A percentile compares a stretch with the other conserved stretches of the same genome.
Conservation (phyloP, 2,329 filamentous ascomycete species). For the Boeremia exigua region DNA sequence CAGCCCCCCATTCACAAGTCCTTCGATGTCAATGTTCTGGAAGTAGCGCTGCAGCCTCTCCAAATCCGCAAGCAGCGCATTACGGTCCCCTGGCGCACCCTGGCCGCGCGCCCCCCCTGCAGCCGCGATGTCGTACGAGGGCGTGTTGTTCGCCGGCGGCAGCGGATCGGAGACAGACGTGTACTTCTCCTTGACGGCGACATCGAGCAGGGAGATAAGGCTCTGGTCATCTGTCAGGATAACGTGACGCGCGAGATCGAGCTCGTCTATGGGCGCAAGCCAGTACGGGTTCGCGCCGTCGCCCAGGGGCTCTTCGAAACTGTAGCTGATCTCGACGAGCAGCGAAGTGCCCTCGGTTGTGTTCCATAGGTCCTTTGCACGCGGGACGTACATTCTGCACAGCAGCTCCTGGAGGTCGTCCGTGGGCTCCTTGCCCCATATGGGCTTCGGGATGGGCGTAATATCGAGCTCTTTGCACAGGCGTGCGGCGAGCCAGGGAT, state of each 20-base stretch:
- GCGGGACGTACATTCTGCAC: slow-evolving; percentile 75
- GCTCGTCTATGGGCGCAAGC: slow-evolving; percentile 37
- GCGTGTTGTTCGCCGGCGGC: slow-evolving; percentile 64
- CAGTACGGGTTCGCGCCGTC: slow-evolving; percentile 39
- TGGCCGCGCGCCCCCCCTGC: neutral
- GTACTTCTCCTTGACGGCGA: slow-evolving; percentile 60
- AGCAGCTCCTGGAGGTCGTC: slow-evolving; percentile 71
- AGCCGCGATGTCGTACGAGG: slow-evolving; percentile 26
- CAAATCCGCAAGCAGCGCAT: slow-evolving; percentile 32
- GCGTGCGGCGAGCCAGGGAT: slow-evolving; percentile 84
- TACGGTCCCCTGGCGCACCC: slow-evolving; percentile 12
- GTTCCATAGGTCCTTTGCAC: slow-evolving; percentile 86
- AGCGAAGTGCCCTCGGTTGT: slow-evolving; percentile 72
- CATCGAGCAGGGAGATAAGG: slow-evolving; percentile 73
- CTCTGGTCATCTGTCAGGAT: slow-evolving; percentile 77
- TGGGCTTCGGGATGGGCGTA: slow-evolving; percentile 73
- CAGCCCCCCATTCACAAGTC: slow-evolving; percentile 22
- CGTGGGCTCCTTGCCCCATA: slow-evolving; percentile 80
- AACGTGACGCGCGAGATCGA: slow-evolving; percentile 73
- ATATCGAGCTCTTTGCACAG: slow-evolving; percentile 83
- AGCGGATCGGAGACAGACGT: slow-evolving; percentile 80
- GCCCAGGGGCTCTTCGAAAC: slow-evolving; percentile 41
- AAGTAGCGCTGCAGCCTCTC: slow-evolving; percentile 39
- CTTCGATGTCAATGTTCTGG: slow-evolving; percentile 31
- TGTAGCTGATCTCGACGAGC: slow-evolving; percentile 72